Conservation (phyloP, 208 protist species). For the Leishmania martiniquensis region DNA sequence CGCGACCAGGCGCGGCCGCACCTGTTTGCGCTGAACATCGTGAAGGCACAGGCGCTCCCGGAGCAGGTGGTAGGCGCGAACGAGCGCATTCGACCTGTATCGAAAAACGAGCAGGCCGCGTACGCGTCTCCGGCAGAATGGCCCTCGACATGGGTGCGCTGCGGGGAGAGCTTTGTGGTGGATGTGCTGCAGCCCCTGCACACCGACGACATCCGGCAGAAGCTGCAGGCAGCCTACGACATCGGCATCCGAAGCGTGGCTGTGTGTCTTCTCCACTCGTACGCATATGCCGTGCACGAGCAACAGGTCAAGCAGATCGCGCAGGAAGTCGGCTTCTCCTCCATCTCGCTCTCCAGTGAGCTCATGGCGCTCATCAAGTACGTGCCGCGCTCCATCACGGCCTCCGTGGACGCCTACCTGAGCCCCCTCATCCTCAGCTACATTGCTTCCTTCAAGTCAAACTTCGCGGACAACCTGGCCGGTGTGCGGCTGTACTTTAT, state of each 20-base stretch:
- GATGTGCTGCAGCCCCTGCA: conserved; percentile 72
- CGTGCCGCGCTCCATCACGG: conserved; percentile 92
- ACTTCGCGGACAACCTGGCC: conserved; percentile 50
- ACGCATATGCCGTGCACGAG: conserved; percentile 92
- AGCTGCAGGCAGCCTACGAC: conserved; percentile 57
- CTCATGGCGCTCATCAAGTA: conserved; percentile 95
- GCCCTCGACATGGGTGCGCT: conserved; percentile 56
- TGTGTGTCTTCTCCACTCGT: conserved; percentile 95
- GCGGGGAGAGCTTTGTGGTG: conserved; percentile 71
- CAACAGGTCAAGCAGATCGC: conserved; percentile 75
- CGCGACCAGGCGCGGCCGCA: conserved; percentile 91
- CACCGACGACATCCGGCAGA: conserved; percentile 37
- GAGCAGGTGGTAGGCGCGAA: conserved; percentile 77
- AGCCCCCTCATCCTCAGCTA: conserved; percentile 93
- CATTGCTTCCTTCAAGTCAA: conserved; percentile 67
- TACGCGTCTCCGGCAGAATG: conserved; percentile 34
- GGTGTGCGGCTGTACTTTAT: conserved; percentile 86
- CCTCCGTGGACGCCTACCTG: conserved; percentile 96
- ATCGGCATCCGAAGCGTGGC: conserved; percentile 86
- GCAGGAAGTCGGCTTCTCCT: conserved; percentile 86
- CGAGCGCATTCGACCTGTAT: conserved; percentile 87
- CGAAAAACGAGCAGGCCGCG: conserved; percentile 34
- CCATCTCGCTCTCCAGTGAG: conserved; percentile 92
- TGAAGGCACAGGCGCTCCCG: conserved; percentile 88
- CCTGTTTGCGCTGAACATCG: conserved; percentile 95